Percentiles rank a stretch among this genome's conserved stretches.
Conservation (phyloP, 2,329 filamentous ascomycete genomes). For the Colletotrichum endophyticum region DNA sequence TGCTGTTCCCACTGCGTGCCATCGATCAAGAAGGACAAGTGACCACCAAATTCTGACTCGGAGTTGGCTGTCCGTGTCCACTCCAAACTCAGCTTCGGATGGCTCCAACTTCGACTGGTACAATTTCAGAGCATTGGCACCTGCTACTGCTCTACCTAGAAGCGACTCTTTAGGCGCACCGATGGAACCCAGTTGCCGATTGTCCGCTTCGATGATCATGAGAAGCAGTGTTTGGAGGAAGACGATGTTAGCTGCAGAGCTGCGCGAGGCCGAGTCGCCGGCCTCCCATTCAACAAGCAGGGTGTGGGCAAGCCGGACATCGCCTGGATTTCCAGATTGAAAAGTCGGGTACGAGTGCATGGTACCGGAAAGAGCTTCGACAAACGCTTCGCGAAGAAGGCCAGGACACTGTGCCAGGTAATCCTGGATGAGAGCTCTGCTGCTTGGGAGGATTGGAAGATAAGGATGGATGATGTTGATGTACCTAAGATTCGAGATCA, state of each 20-base stretch:
- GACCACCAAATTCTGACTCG: constrained; percentile 74
- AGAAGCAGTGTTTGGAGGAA: constrained; percentile 72
- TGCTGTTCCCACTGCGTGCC: constrained; percentile 72
- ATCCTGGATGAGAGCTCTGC: constrained; percentile 58
- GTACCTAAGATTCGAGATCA: constrained; percentile 50
- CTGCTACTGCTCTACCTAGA: constrained; percentile 68
- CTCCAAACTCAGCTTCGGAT: constrained; percentile 51
- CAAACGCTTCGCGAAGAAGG: constrained; percentile 66
- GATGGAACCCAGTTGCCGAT: constrained; percentile 47
- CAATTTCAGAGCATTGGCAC: constrained; percentile 70
- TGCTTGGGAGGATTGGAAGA: constrained; percentile 69
- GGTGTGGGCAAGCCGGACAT: constrained; percentile 49
- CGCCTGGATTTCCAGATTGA: constrained; percentile 41
- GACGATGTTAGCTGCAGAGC: constrained; percentile 52
- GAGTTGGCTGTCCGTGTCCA: constrained; percentile 67
- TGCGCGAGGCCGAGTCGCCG: constrained; percentile 37
- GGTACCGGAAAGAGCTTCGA: constrained; percentile 65
- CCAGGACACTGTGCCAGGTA: constrained; percentile 61
- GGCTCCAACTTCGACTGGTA: constrained; percentile 47
- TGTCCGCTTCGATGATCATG: constrained; percentile 69
- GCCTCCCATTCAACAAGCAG: constrained; percentile 59
- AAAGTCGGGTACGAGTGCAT: constrained; percentile 54
- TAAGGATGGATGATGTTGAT: constrained; percentile 68
- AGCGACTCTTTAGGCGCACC: constrained; percentile 58
- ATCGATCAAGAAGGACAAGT: constrained; percentile 73